Conservation (phyloP, 352 stramenopile species). For the Thraustochytrium aureum region DNA sequence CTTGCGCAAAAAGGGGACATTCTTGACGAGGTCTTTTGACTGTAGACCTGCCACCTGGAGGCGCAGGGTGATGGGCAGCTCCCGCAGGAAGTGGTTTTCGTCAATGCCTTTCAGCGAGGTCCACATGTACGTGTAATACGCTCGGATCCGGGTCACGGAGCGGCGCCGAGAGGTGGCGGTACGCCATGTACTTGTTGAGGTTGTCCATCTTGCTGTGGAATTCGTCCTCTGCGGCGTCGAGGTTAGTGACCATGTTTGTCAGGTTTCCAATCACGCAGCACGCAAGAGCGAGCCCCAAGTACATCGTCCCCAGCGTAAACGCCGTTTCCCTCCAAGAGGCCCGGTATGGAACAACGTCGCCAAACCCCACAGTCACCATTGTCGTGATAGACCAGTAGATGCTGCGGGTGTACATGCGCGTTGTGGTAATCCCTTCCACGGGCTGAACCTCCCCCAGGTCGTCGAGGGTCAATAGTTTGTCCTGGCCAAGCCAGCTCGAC, state of each 20-base stretch:
- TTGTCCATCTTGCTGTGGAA: slow-evolving; percentile 55
- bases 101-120: slow-evolving; percentile 49
- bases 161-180: slow-evolving; percentile 37
- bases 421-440: background rate
- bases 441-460: background rate
- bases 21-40: slow-evolving; percentile 51
- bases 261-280: slow-evolving; percentile 54
- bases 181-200: slow-evolving; percentile 56
- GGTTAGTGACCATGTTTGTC: slow-evolving; percentile 55
- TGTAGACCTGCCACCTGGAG: slow-evolving; percentile 49
- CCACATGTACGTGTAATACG: slow-evolving; percentile 56
- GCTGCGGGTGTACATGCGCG: slow-evolving; percentile 26
- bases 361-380: slow-evolving; percentile 57
- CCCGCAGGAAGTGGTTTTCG: slow-evolving; percentile 24
- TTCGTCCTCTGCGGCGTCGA: slow-evolving; percentile 40
- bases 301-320: slow-evolving; percentile 51
- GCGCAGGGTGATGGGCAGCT: slow-evolving; percentile 37
- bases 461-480: background rate
- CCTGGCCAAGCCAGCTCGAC: background rate
- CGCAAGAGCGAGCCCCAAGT: slow-evolving; percentile 39
- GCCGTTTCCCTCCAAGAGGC: background rate
- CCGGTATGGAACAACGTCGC: slow-evolving; percentile 20
- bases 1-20: slow-evolving; percentile 48
- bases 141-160: slow-evolving; percentile 46
- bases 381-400: slow-evolving; percentile 58